Evolutionary conservation across 202 grass and related monocot species (phyloP).

Genomic region (Brachypodium distachyon): DNA sequence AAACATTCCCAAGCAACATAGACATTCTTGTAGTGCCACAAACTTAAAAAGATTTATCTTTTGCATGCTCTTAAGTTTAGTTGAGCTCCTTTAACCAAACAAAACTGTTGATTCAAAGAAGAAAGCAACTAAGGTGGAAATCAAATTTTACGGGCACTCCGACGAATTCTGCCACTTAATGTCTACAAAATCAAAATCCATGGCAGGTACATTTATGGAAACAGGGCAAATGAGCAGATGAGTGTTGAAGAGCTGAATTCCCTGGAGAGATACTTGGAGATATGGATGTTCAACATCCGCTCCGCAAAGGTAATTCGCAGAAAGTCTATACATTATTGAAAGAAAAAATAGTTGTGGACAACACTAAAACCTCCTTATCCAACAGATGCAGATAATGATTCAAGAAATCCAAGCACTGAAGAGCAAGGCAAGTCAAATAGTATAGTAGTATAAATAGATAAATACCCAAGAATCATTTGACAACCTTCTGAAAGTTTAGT

Average conservation of each 20-base stretch:
- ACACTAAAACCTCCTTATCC: background rate
- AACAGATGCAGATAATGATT: constrained; percentile 96
- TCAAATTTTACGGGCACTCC: background rate
- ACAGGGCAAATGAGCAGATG: constrained; percentile 66
- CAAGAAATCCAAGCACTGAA: constrained; percentile 95
- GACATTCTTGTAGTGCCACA: no score
- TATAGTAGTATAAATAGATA: background rate
- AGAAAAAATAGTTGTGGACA: background rate
- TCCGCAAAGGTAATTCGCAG: constrained; percentile 57
- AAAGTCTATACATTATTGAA: background rate
- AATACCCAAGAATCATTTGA: background rate
- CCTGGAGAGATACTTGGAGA: constrained; percentile 76
- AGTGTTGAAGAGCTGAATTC: constrained; percentile 70
- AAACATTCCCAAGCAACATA: no score
- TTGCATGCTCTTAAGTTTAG: background rate
- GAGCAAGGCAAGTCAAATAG: constrained; percentile 60
- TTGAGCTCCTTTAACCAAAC: background rate
- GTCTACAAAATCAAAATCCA: constrained; percentile 5
- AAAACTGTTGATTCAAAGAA: background rate
- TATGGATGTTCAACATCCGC: constrained; percentile 94
- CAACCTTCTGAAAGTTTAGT: constrained; percentile 9
- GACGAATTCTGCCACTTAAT: background rate
- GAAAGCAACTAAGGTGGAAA: background rate
- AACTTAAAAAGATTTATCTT: background rate
- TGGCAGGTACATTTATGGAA: constrained; percentile 74